Percentiles rank a stretch among this genome's conserved stretches.
Evolutionary conservation across 2,329 filamentous ascomycete genomes (phyloP).

Genomic region (Coniochaeta sp.): DNA sequence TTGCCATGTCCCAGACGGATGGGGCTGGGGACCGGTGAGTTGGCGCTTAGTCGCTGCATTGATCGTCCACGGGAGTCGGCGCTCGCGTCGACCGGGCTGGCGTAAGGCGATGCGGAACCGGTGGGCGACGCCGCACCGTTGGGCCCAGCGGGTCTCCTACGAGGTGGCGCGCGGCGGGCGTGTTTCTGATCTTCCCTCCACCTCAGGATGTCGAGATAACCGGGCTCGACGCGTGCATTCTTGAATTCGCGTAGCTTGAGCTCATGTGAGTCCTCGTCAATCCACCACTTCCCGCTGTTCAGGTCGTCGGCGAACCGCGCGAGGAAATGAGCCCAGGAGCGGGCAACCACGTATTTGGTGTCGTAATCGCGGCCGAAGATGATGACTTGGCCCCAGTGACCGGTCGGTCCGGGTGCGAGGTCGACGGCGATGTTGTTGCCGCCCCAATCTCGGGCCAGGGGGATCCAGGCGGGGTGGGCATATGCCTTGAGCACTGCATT

Average conservation of each 20-base stretch:
- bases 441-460: conserved; percentile 93
- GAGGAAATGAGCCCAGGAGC: conserved; percentile 84
- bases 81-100: conserved; percentile 53
- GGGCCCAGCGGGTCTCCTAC: conserved; percentile 41
- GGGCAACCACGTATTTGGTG: conserved; percentile 92
- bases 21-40: conserved; percentile 57
- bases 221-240: conserved; percentile 78
- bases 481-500: conserved; percentile 88
- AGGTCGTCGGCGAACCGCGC: conserved; percentile 86
- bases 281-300: conserved; percentile 79
- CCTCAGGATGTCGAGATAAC: conserved; percentile 88
- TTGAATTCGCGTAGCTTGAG: conserved; percentile 92
- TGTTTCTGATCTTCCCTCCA: conserved; percentile 97
- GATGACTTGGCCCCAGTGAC: conserved; percentile 94
- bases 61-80: conserved; percentile 62
- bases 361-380: conserved; percentile 97
- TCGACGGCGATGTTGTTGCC: conserved; percentile 96
- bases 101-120: conserved; percentile 50
- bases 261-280: conserved; percentile 88
- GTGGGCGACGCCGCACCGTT: conserved; percentile 37
- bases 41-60: conserved; percentile 60
- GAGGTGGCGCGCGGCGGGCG: conserved; percentile 52
- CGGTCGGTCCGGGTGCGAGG: conserved; percentile 79
- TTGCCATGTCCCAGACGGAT: conserved; percentile 60
- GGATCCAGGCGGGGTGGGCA: conserved; percentile 91